Base-by-base conservation (phyloP, 2,329 filamentous ascomycete species). In the Xylariaceae sp. region DNA sequence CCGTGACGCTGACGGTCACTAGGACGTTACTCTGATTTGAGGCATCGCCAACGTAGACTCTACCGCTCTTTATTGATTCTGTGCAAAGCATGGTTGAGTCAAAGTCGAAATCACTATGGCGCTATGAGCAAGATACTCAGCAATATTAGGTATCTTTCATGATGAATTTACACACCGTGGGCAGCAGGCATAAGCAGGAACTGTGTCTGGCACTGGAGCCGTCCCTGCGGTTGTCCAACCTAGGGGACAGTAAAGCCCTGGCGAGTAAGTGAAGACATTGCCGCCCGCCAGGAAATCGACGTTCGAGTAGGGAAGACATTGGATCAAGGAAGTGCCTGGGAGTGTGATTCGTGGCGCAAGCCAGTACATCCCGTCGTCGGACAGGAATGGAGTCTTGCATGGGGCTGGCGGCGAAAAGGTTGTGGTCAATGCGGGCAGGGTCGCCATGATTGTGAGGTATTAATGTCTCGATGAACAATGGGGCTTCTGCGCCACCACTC, bases 81-180 rank as follows among this genome's bases (percentile, higher is more conserved):
- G 22, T 27, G 22, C 22, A 27, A 7, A 27, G 22, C 22, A 7
- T 7, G 22, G 7, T 27, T 27, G 22, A 27, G 7, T 27, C 22
- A 27, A 5, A 27, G 22, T 7, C 22, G 22, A 5, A 27, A 5
- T 27, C 7, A 27, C 22, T 27, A 27, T 27, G 4, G 22, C 7
- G 22, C 22, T 27, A 7, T 27, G 22, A 27, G 22, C 22, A 27
- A 27, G 22, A 27, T 27, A 4, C 22, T 27, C 22, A 27, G 7
- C 4, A 27, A 27, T 27, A 27, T 4, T 27, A 4, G 22, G 7
- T 7, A 27, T 27, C n/a, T n/a, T n/a, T n/a, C n/a, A n/a, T 27
- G 4, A 27, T 27, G 22, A 27, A 7, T 27, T 7, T 7, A 62
- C 44, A 66, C 54, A 52, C 47, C 54, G 44, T 12, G 33, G 33